A percentile compares a stretch with the other conserved stretches of the same genome.
Evolutionary conservation across 192 early-diverging fungal species (phyloP).

Genomic region (Backusella westeae): DNA sequence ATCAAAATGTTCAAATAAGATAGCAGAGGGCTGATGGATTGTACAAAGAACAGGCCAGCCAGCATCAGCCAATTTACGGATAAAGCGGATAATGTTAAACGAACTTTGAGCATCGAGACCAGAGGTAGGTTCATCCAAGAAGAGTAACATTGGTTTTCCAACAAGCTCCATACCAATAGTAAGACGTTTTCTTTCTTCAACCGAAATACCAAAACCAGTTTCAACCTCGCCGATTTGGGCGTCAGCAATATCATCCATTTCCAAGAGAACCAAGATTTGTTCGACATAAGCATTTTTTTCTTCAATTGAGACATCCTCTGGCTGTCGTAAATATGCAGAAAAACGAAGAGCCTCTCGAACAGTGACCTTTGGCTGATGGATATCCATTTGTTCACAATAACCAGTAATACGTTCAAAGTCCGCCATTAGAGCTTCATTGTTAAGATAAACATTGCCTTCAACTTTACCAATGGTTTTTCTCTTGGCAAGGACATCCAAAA

Average conservation of each 20-base stretch:
- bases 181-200: constrained; percentile 80
- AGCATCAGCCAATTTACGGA: constrained; percentile 62
- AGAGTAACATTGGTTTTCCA: constrained; percentile 72
- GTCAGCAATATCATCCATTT: constrained; percentile 60
- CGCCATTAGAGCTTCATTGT: constrained; percentile 43
- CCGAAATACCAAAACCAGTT: constrained; percentile 67
- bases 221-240: constrained; percentile 50
- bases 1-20: constrained; percentile 84
- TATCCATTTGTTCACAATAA: constrained; percentile 93
- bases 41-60: constrained; percentile 76
- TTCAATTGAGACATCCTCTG: constrained; percentile 42
- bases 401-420: constrained; percentile 61
- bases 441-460: constrained; percentile 58
- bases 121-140: constrained; percentile 71
- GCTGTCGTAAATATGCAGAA: constrained; percentile 75
- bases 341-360: constrained; percentile 88
- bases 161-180: constrained; percentile 84
- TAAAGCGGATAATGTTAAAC: constrained; percentile 71
- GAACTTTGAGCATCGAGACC: constrained; percentile 80
- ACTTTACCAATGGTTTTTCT: constrained; percentile 71
- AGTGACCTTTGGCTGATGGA: constrained; percentile 80
- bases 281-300: constrained; percentile 52
- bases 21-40: constrained; percentile 83
- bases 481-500: constrained; percentile 69
- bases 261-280: constrained; percentile 54